Conservation (phyloP, 2,329 filamentous ascomycete genomes). For the Onygenales sp. region DNA sequence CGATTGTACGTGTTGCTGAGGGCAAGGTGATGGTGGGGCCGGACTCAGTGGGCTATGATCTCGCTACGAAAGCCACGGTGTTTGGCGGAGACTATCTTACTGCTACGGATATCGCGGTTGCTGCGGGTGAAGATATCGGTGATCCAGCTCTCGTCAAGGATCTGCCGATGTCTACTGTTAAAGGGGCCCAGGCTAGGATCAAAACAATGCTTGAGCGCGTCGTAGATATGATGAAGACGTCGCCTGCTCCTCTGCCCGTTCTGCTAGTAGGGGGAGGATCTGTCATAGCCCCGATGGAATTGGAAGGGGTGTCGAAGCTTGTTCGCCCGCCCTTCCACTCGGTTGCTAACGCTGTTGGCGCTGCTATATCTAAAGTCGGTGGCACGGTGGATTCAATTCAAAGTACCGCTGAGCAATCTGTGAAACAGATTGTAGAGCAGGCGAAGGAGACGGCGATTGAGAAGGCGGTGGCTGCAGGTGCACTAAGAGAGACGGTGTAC, state of each 20-base stretch:
- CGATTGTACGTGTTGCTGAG: conserved; percentile 27
- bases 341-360: conserved; percentile 51
- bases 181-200: conserved; percentile 22
- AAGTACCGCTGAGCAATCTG: conserved; percentile 24
- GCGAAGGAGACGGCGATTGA: conserved; percentile 28
- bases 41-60: conserved; percentile 45
- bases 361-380: conserved; percentile 46
- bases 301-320: conserved; percentile 41
- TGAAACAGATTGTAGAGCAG: conserved; percentile 11
- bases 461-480: conserved; percentile 39
- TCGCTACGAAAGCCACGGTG: conserved; percentile 39
- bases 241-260: conserved; percentile 40
- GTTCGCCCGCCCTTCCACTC: conserved; percentile 42
- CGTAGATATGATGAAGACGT: conserved; percentile 48
- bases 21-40: conserved; percentile 42
- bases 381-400: conserved; percentile 43
- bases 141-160: conserved; percentile 13
- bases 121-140: conserved; percentile 14
- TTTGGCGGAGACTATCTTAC: conserved; percentile 48
- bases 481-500: conserved; percentile 33
- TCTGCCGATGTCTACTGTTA: conserved; percentile 10
- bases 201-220: conserved; percentile 40
- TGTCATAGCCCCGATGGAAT: conserved; percentile 37
- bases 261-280: conserved; percentile 49
- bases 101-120: conserved; percentile 41